Conservation (phyloP, 2,329 filamentous ascomycete species). For the Hymenoscyphus infarciens region DNA sequence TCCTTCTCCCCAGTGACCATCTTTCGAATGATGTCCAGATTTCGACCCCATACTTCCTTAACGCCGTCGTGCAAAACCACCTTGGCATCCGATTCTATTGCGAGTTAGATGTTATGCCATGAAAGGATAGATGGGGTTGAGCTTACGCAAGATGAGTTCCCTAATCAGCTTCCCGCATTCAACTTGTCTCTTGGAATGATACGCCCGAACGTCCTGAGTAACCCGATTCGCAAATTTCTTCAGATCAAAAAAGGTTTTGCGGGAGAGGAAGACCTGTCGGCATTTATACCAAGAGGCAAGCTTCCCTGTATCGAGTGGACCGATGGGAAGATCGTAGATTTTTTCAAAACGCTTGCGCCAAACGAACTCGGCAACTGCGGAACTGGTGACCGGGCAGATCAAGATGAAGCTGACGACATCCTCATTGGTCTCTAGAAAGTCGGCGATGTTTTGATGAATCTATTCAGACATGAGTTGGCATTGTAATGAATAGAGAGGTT, state of each 20-base stretch:
- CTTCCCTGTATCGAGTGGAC: constrained; percentile 26
- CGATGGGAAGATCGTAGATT: constrained; percentile 39
- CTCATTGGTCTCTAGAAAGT: constrained; percentile 32
- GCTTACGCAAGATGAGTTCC: constrained; percentile 43
- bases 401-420: constrained; percentile 42
- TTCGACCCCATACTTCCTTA: constrained; percentile 36
- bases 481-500: neutral
- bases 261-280: constrained; percentile 36
- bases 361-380: constrained; percentile 41
- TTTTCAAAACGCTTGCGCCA: constrained; percentile 45
- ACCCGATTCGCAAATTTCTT: constrained; percentile 24
- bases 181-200: constrained; percentile 29
- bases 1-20: constrained; percentile 16
- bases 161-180: constrained; percentile 38
- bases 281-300: constrained; percentile 33
- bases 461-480: constrained; percentile 15
- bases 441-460: constrained; percentile 33
- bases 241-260: constrained; percentile 29
- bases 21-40: constrained; percentile 25
- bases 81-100: constrained; percentile 30
- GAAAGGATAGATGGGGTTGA: neutral
- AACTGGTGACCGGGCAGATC: constrained; percentile 39
- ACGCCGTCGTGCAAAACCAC: constrained; percentile 11
- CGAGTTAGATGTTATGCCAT: constrained; percentile 2
- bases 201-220: constrained; percentile 14